A percentile compares a stretch with the other conserved stretches of the same genome.
Evolutionary conservation across 83 land plant species (phyloP).

Genomic region (Thuja plicata): DNA sequence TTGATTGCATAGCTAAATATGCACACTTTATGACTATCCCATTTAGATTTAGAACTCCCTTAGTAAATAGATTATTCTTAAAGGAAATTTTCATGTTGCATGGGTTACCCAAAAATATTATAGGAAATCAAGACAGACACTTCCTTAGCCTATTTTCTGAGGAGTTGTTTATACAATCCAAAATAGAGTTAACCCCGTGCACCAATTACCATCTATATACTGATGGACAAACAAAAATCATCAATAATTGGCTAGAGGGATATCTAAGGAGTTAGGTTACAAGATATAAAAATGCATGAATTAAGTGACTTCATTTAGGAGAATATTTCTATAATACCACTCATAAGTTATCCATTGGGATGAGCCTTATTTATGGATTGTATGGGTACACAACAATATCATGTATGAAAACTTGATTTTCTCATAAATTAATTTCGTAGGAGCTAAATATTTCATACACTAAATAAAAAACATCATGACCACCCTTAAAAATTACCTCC

Average conservation of each 20-base stretch:
- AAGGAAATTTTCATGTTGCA: background rate
- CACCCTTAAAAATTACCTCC: too few species aligned
- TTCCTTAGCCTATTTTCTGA: background rate
- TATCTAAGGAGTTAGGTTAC: background rate
- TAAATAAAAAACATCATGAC: too few species aligned
- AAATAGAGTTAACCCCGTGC: too few species aligned
- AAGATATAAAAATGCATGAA: background rate
- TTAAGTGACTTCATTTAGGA: conserved; percentile 8
- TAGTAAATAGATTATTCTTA: background rate
- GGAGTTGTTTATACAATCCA: background rate
- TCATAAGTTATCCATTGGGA: too few species aligned
- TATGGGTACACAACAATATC: background rate
- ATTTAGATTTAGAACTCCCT: background rate
- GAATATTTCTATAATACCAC: conserved; percentile 16
- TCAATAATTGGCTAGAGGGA: background rate
- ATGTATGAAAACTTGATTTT: background rate
- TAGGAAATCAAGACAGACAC: background rate
- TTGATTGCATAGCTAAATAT: too few species aligned
- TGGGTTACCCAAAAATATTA: background rate
- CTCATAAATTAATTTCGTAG: too few species aligned
- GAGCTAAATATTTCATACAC: too few species aligned
- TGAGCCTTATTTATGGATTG: background rate
- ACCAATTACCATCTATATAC: too few species aligned
- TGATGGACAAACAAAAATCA: too few species aligned
- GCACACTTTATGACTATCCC: background rate